phyloP scores from a whole-genome alignment of 768 basidiomycete genomes.

The Phaeotremella skinneri region DNA sequence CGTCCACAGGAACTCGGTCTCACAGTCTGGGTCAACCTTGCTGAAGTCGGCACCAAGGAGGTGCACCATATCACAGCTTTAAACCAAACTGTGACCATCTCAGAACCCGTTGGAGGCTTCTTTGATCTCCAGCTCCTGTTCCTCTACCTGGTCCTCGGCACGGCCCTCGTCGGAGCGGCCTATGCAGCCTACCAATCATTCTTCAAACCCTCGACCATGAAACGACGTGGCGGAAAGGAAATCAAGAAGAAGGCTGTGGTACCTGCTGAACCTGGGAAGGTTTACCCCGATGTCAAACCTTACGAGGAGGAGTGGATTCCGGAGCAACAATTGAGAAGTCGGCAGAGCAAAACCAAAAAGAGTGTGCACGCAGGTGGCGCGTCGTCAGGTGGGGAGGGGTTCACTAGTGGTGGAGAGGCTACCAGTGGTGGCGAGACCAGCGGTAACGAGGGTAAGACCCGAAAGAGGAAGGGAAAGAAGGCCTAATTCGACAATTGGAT shows the following conservation, averaged over 20 bases:
- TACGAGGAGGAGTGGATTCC: constrained; percentile 55
- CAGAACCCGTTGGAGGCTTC: constrained; percentile 49
- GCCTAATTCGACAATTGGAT: constrained; percentile 28
- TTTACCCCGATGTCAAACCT: constrained; percentile 46
- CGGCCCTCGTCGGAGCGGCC: constrained; percentile 35
- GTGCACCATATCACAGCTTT: constrained; percentile 47
- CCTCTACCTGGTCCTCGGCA: constrained; percentile 49
- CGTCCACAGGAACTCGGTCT: constrained; percentile 48
- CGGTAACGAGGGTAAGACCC: constrained; percentile 34
- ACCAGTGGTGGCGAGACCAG: constrained; percentile 47
- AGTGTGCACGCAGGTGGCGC: constrained; percentile 15
- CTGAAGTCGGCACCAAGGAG: constrained; percentile 23
- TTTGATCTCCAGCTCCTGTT: constrained; percentile 51
- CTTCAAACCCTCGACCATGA: constrained; percentile 12
- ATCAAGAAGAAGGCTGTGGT: constrained; percentile 33
- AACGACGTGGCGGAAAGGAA: constrained; percentile 16
- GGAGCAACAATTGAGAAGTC: constrained; percentile 44
- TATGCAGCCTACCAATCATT: constrained; percentile 47
- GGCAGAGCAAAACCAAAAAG: constrained; percentile 31
- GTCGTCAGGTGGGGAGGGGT: constrained; percentile 31
- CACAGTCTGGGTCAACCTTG: constrained; percentile 49
- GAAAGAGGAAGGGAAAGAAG: constrained; percentile 42
- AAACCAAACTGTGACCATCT: constrained; percentile 52
- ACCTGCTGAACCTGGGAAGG: constrained; percentile 28
- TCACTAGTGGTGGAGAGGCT: constrained; percentile 43